These are phyloP conservation scores for Wickerhamiella nectarea DNA, from an alignment of 805 yeast species.

Conservation along the genomic window DNA sequence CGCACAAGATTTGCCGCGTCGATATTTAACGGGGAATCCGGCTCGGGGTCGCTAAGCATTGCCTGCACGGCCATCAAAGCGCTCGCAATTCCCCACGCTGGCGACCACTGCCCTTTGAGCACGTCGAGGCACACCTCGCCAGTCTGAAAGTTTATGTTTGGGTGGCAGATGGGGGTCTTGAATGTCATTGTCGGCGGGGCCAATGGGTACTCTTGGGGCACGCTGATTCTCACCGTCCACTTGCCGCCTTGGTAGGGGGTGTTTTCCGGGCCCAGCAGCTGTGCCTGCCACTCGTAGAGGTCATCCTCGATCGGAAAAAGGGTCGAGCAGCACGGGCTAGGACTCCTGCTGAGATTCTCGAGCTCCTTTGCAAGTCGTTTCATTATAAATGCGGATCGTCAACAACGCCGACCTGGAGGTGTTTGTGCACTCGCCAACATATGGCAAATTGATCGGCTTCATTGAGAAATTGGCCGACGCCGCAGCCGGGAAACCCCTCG, in stretches of 20 bases:
- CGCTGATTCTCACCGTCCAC: conserved; percentile 34
- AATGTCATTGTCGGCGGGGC: conserved; percentile 38
- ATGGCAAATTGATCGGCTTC: conserved; percentile 39
- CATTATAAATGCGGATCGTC: conserved; percentile 33
- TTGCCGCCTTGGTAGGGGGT: conserved; percentile 35
- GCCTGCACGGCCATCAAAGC: conserved; percentile 28
- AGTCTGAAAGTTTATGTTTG: conserved; percentile 27
- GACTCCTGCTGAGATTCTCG: conserved; percentile 17
- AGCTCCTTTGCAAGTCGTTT: conserved; percentile 24
- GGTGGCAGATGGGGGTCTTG: conserved; percentile 25
- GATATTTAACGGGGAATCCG: conserved; percentile 28
- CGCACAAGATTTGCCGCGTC: conserved; percentile 29
- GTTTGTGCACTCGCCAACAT: conserved; percentile 44
- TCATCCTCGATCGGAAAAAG: conserved; percentile 20
- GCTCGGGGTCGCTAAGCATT: conserved; percentile 28
- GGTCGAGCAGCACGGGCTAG: conserved; percentile 22
- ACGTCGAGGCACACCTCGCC: conserved; percentile 31
- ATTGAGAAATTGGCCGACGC: conserved; percentile 45
- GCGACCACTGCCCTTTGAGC: conserved; percentile 27
- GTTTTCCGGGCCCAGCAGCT: conserved; percentile 28
- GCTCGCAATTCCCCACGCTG: conserved; percentile 30
- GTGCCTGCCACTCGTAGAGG: conserved; percentile 22
- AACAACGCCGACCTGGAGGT: conserved; percentile 45
- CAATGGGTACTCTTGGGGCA: conserved; percentile 34
- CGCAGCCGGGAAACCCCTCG: conserved; percentile 45